These are phyloP conservation scores for Melanomma pulvis-pyrius DNA, from an alignment of 495 filamentous ascomycete species.

Conservation along the genomic window DNA sequence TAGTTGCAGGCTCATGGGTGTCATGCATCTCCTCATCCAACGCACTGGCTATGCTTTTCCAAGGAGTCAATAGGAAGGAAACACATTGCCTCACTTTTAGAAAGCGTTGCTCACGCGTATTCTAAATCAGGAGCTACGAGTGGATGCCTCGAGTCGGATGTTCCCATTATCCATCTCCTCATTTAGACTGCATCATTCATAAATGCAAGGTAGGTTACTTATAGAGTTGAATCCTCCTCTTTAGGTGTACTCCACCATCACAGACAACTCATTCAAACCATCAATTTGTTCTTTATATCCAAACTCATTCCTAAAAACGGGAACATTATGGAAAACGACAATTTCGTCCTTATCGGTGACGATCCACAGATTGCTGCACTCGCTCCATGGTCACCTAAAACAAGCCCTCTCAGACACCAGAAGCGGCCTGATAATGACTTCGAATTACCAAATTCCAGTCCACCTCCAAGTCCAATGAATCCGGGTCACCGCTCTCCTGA, in stretches of 20 bases:
- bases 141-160: neutral
- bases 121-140: too few species aligned
- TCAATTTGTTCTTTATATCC: neutral
- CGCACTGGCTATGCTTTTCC: too few species aligned
- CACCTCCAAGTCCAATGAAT: neutral
- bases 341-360: slow-evolving; percentile 13
- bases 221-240: neutral
- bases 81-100: too few species aligned
- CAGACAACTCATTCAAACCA: neutral
- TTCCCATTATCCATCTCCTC: too few species aligned
- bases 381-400: neutral
- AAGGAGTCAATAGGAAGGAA: too few species aligned
- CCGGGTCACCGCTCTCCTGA: neutral
- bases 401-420: neutral
- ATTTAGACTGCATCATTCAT: too few species aligned
- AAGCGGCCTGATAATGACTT: neutral
- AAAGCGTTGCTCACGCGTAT: too few species aligned
- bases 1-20: too few species aligned
- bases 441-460: neutral
- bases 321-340: slow-evolving; percentile 11
- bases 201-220: neutral
- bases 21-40: too few species aligned
- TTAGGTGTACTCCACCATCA: neutral
- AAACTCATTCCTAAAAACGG: neutral
- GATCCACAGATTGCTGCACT: slow-evolving; percentile 3